These are phyloP conservation scores for Cladosporium halotolerans DNA, from an alignment of 2,329 filamentous ascomycete genomes.

Conservation along the genomic window DNA sequence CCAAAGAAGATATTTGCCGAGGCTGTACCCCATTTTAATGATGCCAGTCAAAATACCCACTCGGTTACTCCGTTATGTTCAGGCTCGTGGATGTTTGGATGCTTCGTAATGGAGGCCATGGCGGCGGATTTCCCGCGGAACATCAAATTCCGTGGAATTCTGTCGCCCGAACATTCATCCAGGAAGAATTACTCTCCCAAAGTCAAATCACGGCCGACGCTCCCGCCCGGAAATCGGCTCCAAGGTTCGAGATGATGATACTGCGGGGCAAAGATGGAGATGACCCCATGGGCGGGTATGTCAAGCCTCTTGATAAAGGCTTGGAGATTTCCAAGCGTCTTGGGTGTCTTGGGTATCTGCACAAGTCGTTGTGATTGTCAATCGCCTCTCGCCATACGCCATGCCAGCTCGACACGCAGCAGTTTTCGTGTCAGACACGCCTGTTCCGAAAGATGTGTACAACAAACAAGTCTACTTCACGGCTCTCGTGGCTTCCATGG, in stretches of 20 bases:
- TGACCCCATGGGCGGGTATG: background rate
- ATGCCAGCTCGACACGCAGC: constrained; percentile 13
- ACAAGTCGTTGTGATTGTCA: background rate
- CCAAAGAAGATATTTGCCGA: background rate
- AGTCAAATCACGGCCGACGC: background rate
- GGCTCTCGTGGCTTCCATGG: constrained; percentile 16
- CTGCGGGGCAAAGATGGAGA: background rate
- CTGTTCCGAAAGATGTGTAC: constrained; percentile 15
- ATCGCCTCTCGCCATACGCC: background rate
- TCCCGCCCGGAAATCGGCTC: background rate
- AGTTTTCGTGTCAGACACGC: background rate
- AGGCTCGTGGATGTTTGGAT: too few relatives aligned
- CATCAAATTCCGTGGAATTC: background rate
- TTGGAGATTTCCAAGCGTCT: background rate
- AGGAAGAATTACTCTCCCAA: background rate
- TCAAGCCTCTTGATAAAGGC: constrained; percentile 2
- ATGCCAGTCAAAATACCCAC: too few relatives aligned
- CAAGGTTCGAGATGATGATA: background rate
- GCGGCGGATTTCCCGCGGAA: background rate
- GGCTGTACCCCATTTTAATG: too few relatives aligned
- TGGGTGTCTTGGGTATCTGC: background rate
- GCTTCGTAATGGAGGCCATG: background rate
- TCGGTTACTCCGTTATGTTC: too few relatives aligned
- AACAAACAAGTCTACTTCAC: constrained; percentile 14
- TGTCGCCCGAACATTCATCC: too few relatives aligned